Conservation (phyloP, 2,329 filamentous ascomycete species). For the Stagonosporopsis tanaceti region DNA sequence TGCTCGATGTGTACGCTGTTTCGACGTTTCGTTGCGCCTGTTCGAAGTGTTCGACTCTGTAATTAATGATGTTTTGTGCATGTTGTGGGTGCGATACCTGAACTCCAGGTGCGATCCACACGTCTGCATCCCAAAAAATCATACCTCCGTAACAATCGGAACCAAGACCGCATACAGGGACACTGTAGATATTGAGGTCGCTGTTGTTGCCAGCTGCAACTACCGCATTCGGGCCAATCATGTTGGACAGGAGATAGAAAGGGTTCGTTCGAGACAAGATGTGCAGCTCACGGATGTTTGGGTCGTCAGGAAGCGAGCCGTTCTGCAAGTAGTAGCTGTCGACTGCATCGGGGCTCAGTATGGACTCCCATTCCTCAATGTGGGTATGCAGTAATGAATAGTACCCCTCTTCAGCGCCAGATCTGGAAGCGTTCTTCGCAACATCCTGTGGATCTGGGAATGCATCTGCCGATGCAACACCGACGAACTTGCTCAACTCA, state of each 20-base stretch:
- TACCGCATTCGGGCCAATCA: slow-evolving; percentile 63
- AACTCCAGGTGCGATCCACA: slow-evolving; percentile 74
- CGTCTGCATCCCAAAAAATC: slow-evolving; percentile 72
- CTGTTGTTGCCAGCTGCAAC: slow-evolving; percentile 57
- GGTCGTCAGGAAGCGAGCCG: slow-evolving; percentile 65
- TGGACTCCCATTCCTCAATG: slow-evolving; percentile 66
- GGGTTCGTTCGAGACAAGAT: slow-evolving; percentile 64
- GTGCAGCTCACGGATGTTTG: slow-evolving; percentile 64
- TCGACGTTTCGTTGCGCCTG: slow-evolving; percentile 69
- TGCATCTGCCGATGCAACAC: slow-evolving; percentile 72
- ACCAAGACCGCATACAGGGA: slow-evolving; percentile 72
- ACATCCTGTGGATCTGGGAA: slow-evolving; percentile 65
- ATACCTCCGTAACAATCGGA: slow-evolving; percentile 73
- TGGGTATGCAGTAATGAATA: slow-evolving; percentile 64
- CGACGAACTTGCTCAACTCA: slow-evolving; percentile 71
- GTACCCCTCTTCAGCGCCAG: slow-evolving; percentile 63
- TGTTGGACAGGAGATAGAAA: slow-evolving; percentile 65
- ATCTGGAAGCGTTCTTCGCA: slow-evolving; percentile 63
- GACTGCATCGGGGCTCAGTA: slow-evolving; percentile 68
- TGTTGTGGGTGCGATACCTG: slow-evolving; percentile 69
- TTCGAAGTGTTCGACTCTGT: slow-evolving; percentile 64
- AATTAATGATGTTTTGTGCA: slow-evolving; percentile 70
- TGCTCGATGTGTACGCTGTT: slow-evolving; percentile 63
- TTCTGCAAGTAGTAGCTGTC: slow-evolving; percentile 67
- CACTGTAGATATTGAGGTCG: slow-evolving; percentile 67